These are phyloP conservation scores for Malassezia nana DNA, from an alignment of 1,284 basidiomycete genomes.

Conservation along the genomic window DNA sequence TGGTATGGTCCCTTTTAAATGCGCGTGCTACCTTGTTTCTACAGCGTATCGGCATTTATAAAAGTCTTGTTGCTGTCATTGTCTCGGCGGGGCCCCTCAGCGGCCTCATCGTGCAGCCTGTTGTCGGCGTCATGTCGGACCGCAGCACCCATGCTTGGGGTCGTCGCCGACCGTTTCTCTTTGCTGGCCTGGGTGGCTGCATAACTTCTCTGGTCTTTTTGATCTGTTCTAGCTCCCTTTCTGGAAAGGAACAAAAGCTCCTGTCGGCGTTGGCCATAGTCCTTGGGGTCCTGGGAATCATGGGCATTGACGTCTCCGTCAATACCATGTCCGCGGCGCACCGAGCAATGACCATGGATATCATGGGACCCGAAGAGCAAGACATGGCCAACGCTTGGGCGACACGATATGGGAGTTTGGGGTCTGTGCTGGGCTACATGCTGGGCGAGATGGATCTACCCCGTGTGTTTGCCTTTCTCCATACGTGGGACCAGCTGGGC, in stretches of 20 bases:
- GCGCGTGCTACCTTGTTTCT: constrained; percentile 40
- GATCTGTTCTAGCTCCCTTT: constrained; percentile 51
- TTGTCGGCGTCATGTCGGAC: constrained; percentile 39
- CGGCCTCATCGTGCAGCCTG: constrained; percentile 48
- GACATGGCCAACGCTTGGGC: constrained; percentile 89
- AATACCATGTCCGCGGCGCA: constrained; percentile 73
- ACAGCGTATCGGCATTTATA: constrained; percentile 36
- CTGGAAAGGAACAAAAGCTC: background rate
- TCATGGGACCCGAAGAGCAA: constrained; percentile 59
- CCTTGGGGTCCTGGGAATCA: constrained; percentile 74
- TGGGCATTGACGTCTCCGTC: constrained; percentile 81
- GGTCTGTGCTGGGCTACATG: constrained; percentile 38
- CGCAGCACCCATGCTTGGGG: constrained; percentile 45
- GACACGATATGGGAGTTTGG: constrained; percentile 59
- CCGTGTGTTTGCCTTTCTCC: constrained; percentile 17
- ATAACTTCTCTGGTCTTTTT: background rate
- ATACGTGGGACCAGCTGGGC: constrained; percentile 23
- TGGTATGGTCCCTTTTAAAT: constrained; percentile 45
- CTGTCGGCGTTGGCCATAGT: constrained; percentile 56
- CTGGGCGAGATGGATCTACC: constrained; percentile 39
- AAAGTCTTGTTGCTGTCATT: constrained; percentile 34
- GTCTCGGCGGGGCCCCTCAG: constrained; percentile 40
- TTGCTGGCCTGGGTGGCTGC: constrained; percentile 19
- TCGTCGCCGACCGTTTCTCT: constrained; percentile 47
- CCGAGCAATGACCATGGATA: constrained; percentile 65